These are phyloP conservation scores for Grosmannia penicillata DNA, from an alignment of 2,329 filamentous ascomycete genomes.

Conservation along the genomic window DNA sequence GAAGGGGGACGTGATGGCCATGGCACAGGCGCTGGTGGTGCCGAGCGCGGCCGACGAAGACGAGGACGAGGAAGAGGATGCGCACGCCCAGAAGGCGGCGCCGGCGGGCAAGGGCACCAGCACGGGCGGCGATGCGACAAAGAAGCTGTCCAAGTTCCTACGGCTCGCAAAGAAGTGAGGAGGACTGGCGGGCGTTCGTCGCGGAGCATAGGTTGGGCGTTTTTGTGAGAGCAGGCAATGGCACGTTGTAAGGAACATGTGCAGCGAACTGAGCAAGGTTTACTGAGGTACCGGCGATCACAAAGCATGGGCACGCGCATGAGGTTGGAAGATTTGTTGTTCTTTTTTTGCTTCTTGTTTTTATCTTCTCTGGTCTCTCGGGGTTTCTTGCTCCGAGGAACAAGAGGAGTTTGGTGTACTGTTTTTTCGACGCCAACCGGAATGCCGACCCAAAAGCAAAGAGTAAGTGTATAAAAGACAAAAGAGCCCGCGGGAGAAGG, in stretches of 20 bases:
- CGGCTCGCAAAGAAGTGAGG: slow-evolving; percentile 10
- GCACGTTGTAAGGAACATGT: too few relatives aligned
- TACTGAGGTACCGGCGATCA: too few relatives aligned
- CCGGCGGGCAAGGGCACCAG: slow-evolving; percentile 4
- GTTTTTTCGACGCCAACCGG: slow-evolving; percentile 9
- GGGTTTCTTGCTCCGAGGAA: not conserved
- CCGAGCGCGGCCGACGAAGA: slow-evolving; percentile 23
- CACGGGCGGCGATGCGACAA: slow-evolving; percentile 22
- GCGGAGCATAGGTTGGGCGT: not conserved
- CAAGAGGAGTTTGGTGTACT: slow-evolving; percentile 1
- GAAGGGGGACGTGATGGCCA: slow-evolving; percentile 38
- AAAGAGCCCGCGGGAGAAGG: not conserved
- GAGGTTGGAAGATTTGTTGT: too few relatives aligned
- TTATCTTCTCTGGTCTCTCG: slow-evolving; percentile 1
- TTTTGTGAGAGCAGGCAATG: too few relatives aligned
- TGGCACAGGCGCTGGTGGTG: slow-evolving; percentile 53
- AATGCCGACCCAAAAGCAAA: slow-evolving; percentile 10
- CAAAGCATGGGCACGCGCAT: too few relatives aligned
- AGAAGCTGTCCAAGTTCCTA: slow-evolving; percentile 12
- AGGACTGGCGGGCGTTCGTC: not conserved
- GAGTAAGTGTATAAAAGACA: not conserved
- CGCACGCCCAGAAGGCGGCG: slow-evolving; percentile 15
- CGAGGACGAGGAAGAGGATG: slow-evolving; percentile 23
- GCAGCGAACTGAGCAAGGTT: too few relatives aligned
- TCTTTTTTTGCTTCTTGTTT: not conserved